Conservation (phyloP, 768 basidiomycete genomes). For the Calvatia gigantea region DNA sequence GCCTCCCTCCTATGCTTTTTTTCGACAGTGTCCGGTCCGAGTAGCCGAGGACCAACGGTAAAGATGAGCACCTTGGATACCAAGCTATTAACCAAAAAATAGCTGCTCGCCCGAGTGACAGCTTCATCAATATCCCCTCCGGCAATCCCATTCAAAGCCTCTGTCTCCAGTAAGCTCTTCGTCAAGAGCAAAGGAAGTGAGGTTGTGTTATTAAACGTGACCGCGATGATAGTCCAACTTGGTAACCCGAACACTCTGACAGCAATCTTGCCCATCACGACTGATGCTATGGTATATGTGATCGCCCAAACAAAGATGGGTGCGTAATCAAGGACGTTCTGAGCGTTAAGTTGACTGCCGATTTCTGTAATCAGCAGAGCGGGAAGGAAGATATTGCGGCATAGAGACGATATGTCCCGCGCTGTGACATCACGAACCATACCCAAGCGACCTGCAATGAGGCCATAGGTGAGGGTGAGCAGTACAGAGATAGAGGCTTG, state of each 20-base stretch:
- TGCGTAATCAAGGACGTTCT: slow-evolving; percentile 1
- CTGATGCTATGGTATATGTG: neutral
- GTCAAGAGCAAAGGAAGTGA: slow-evolving; percentile 13
- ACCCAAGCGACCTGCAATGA: slow-evolving; percentile 10
- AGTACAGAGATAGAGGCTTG: slow-evolving; percentile 12
- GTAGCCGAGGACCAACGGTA: slow-evolving; percentile 1
- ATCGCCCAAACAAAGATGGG: slow-evolving; percentile 11
- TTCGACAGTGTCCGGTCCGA: neutral
- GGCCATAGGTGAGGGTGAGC: slow-evolving; percentile 10
- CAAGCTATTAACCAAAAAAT: slow-evolving; percentile 13
- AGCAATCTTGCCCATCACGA: slow-evolving; percentile 5
- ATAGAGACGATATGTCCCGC: slow-evolving; percentile 7
- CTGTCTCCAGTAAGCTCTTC: slow-evolving; percentile 6
- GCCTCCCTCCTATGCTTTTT: neutral
- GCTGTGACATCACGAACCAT: slow-evolving; percentile 10
- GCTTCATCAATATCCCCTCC: slow-evolving; percentile 3
- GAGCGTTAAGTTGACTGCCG: slow-evolving; percentile 2
- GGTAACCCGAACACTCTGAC: slow-evolving; percentile 7
- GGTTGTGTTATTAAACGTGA: slow-evolving; percentile 13
- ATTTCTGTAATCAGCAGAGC: slow-evolving; percentile 11
- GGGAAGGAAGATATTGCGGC: slow-evolving; percentile 13
- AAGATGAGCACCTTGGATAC: slow-evolving; percentile 12
- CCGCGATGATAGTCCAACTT: slow-evolving; percentile 5
- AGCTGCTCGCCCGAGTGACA: slow-evolving; percentile 8
- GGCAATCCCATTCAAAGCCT: slow-evolving; percentile 3